Conservation (phyloP, 2,329 filamentous ascomycete genomes). For the Neonectria faginata region DNA sequence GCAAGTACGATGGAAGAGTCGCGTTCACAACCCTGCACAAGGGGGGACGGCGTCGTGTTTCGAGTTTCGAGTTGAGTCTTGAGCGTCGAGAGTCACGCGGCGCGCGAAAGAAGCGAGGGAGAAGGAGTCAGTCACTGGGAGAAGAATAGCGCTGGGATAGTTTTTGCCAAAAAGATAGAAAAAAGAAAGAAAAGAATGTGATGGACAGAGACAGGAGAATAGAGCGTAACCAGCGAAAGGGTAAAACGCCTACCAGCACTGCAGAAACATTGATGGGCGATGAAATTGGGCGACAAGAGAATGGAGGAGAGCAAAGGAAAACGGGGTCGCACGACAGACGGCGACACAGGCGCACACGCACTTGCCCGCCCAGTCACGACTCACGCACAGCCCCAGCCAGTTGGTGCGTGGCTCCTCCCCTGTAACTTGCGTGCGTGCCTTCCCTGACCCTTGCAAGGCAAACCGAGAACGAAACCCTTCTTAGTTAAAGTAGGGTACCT, state of each 20-base stretch:
- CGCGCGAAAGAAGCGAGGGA: slow-evolving; percentile 6
- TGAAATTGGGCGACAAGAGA: slow-evolving; percentile 20
- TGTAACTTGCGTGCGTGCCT: slow-evolving; percentile 25
- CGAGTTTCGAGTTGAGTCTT: neutral
- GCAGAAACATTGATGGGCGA: slow-evolving; percentile 25
- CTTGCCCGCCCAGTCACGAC: slow-evolving; percentile 1
- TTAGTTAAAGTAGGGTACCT: neutral
- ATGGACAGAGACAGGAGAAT: slow-evolving; percentile 2
- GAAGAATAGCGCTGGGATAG: slow-evolving; percentile 13
- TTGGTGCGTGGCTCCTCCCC: slow-evolving; percentile 20
- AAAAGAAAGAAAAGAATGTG: slow-evolving; percentile 16
- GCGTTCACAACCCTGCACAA: neutral
- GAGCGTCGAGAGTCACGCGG: slow-evolving; percentile 8
- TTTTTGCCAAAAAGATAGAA: neutral
- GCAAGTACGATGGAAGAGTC: neutral
- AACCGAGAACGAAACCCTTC: slow-evolving; percentile 3
- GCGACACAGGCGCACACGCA: slow-evolving; percentile 11
- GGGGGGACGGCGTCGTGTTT: neutral
- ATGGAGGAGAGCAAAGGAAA: slow-evolving; percentile 20
- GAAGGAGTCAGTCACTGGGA: slow-evolving; percentile 1
- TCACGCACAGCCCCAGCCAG: slow-evolving; percentile 26
- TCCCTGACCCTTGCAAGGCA: slow-evolving; percentile 10
- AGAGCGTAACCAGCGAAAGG: slow-evolving; percentile 30
- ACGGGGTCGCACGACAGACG: slow-evolving; percentile 25
- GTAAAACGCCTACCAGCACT: slow-evolving; percentile 27